Base-by-base conservation (phyloP, 2,329 filamentous ascomycete species). In the Ceratocystis albifundus region DNA sequence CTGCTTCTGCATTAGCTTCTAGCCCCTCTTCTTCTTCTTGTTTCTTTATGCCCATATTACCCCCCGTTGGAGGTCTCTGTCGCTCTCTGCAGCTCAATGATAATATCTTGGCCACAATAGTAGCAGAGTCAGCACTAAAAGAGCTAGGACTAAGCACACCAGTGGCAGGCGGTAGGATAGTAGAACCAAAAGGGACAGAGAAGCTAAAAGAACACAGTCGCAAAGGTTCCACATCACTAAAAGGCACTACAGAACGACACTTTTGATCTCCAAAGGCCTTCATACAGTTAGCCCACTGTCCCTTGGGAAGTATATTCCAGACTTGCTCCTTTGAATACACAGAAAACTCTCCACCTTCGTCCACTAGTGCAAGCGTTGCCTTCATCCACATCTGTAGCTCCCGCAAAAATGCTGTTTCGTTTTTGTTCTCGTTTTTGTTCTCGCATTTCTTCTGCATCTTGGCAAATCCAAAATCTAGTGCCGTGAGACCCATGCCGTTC, bases 401-500 rank as follows among this genome's bases (percentile, higher is more conserved):
- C 12, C 25, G 50, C 5, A 36, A 20, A 28, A 48, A 22, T 41
- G 61, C 50, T 25, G 46, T 22, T 7, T 8, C 22, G 5, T n/a
- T 57, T 45, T 48, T 46, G 7, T 25, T 36, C 15, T 8, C 22
- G 5, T n/a, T 57, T 45, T 48, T 46, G 7, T 25, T 36, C 10
- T 17, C 17, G 32, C 36, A 53, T 41, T 32, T 30, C 41, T 55
- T 17, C 4, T 32, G 32, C 25, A 67, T 65, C 3, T 30, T 46
- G 50, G 25, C 22, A 41, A 62, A 55, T 0, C 66, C 59, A 62
- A 62, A 65, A n/a, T 67, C 62, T 7, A 67, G 32, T 44, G 66
- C 53, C 32, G 57, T 67, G 28, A 65, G 45, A 12, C 66, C 66
- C 17, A 46, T 55, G 20, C 50, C 22, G 57, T 67, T 67, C 15